phyloP scores from a whole-genome alignment of 495 filamentous ascomycete species.

The Xylaria cubensis region DNA sequence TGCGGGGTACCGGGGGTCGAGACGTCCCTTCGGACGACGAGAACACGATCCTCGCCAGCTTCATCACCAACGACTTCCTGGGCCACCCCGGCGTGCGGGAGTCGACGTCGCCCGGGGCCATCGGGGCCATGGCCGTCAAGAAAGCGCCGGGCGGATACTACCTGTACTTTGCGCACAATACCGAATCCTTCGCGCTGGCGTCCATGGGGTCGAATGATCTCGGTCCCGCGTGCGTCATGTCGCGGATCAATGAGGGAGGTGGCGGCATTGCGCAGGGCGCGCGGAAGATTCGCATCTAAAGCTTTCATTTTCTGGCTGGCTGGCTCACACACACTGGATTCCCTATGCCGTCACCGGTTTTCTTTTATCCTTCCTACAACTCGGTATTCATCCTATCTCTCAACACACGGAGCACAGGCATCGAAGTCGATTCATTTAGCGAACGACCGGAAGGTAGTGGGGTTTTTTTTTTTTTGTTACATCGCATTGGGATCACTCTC shows the following conservation, averaged over 20 bases:
- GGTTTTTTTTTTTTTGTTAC: neutral
- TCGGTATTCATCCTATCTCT: neutral
- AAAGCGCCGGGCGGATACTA: constrained; percentile 72
- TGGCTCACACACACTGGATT: neutral
- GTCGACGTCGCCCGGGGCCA: constrained; percentile 75
- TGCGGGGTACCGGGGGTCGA: constrained; percentile 62
- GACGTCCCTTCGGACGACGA: constrained; percentile 69
- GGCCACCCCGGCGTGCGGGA: constrained; percentile 76
- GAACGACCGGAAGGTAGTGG: neutral
- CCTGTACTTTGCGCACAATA: constrained; percentile 91
- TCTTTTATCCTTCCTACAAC: neutral
- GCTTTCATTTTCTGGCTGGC: neutral
- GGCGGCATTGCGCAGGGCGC: constrained; percentile 54
- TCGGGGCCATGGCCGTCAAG: constrained; percentile 86
- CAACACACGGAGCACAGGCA: neutral
- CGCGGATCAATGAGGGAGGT: constrained; percentile 58
- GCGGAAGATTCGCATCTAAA: constrained; percentile 51
- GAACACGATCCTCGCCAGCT: constrained; percentile 70
- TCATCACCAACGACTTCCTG: constrained; percentile 83
- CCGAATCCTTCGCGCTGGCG: constrained; percentile 86
- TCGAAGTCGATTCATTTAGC: neutral
- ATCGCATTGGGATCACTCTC: neutral
- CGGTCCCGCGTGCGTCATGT: constrained; percentile 82
- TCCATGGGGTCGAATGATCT: constrained; percentile 82
- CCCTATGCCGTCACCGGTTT: neutral